Evolutionary conservation across 1,139 yeast species (phyloP), one percentile per base, ranked within the genome.

Genomic region (Saccharomyces hybrid): DNA sequence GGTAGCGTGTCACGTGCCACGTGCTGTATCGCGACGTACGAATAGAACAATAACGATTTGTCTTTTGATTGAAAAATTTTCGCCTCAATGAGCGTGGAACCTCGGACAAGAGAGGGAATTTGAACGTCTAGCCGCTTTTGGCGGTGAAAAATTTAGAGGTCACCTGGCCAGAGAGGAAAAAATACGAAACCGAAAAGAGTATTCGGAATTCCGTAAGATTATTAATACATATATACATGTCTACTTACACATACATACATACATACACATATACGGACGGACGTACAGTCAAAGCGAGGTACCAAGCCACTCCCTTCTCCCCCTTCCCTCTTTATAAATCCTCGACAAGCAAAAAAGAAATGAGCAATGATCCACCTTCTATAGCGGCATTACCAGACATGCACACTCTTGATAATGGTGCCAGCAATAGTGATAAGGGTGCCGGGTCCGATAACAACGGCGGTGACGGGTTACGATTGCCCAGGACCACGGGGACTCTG

Each of bases 401-500:
- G 23, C 25, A 23, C 25, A 16, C 26, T 16, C n/a, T 16, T 41
- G 46, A 41, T 16, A 41, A 41, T 16, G 46, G 23, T 41, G 25
- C 26, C 26, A 16, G 25, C 23, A 41, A 41, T 16, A 23, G 26
- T 41, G 46, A 16, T 3, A 41, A 41, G 23, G 46, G 6, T 16
- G 26, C 46, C 5, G 46, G 26, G 26, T 41, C 46, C 25, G 6
- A 16, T 23, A 23, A 41, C 46, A 41, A 23, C 26, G 46, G 26
- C 25, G 46, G 23, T 16, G 46, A 41, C 46, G 26, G n/a, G 3
- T 16, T 31, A 31, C 34, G 48, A 13, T 65, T 82, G 14, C 88
- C 88, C 9, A 70, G 88, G 50, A 76, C 79, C 68, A 83, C 85
- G 1, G 88, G 83, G 1, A 78, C 84, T 0, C 73, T 78, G 59